These are phyloP conservation scores for Westerdykella sp. DNA, from an alignment of 2,329 filamentous ascomycete genomes.

Conservation along the genomic window DNA sequence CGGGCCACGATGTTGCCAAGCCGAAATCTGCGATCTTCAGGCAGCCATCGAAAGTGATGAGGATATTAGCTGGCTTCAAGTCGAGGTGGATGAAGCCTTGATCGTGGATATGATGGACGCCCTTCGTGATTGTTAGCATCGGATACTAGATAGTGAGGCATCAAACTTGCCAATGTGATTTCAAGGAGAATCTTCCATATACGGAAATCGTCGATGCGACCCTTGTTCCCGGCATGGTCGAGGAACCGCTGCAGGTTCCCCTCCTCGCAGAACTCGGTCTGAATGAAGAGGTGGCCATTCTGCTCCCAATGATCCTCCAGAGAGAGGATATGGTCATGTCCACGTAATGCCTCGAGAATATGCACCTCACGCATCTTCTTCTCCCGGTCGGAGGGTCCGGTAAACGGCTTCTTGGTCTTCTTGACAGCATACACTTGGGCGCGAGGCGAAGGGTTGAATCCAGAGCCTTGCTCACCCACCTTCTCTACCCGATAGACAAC, in stretches of 20 bases:
- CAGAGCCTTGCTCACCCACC: conserved; percentile 27
- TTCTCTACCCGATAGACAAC: conserved; percentile 76
- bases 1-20: conserved; percentile 73
- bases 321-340: conserved; percentile 78
- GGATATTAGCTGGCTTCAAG: conserved; percentile 76
- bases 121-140: conserved; percentile 49
- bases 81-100: conserved; percentile 81
- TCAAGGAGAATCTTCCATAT: conserved; percentile 98
- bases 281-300: conserved; percentile 82
- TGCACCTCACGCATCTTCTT: conserved; percentile 78
- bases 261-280: conserved; percentile 95
- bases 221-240: conserved; percentile 71
- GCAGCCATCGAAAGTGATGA: conserved; percentile 73
- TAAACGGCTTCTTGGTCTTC: conserved; percentile 76
- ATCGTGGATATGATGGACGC: conserved; percentile 83
- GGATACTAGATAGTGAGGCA: not conserved
- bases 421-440: conserved; percentile 78
- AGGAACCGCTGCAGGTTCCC: conserved; percentile 85
- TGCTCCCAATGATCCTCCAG: conserved; percentile 86
- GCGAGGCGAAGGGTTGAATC: conserved; percentile 16
- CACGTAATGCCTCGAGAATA: conserved; percentile 67
- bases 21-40: conserved; percentile 86
- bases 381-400: conserved; percentile 72
- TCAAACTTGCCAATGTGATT: conserved; percentile 62
- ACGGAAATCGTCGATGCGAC: conserved; percentile 88